Evolutionary conservation across 2,329 filamentous ascomycete genomes (phyloP), one percentile per base, ranked within the genome.

Genomic region (Zymoseptoria pseudotritici): DNA sequence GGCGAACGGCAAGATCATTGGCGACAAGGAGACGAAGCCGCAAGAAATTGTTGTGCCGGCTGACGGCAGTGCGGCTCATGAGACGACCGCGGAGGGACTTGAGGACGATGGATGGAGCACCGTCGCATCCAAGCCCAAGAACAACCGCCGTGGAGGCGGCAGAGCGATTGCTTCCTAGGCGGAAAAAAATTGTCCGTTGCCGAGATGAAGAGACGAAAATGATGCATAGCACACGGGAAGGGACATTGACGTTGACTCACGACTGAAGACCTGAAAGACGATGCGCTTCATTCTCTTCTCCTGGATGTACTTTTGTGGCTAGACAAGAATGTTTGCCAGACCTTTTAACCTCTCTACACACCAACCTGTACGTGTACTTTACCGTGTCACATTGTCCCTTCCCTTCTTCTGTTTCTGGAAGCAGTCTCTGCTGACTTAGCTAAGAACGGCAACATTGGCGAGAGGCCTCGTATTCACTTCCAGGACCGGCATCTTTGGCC

Each of bases 51-150:
- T 82, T 54, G 76, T 80, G 50, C 74, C 65, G 69, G 49, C 69
- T 63, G 67, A 71, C 61, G 65, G 62, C 31, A 66, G 70, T 17
- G 67, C 73, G 13, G 66, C 72, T 26, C 68, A 72, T 3, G 73
- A 74, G 42, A 70, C 73, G 50, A 79, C 78, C 29, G 76, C 79
- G 19, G 75, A 80, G 67, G 68, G 68, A 13, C 69, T 80, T 53
- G 79, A 82, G 56, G 79, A 81, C 9, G 80, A 82, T 56, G 80
- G 80, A 64, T 82, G 80, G 79, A 80, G 76, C 67, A 82, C 79
- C 49, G 80, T 82, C 53, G 72, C 77, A 31, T 75, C 77, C 55
- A 76, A 79, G 63, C 69, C 72, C 36, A 79, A 79, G 72, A 78
- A 74, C 66, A 75, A 73, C 61, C 73, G 71, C 61, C 75, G 77